Evolutionary conservation across 2,329 filamentous ascomycete species (phyloP).

Genomic region (Allantophomopsis lycopodina): DNA sequence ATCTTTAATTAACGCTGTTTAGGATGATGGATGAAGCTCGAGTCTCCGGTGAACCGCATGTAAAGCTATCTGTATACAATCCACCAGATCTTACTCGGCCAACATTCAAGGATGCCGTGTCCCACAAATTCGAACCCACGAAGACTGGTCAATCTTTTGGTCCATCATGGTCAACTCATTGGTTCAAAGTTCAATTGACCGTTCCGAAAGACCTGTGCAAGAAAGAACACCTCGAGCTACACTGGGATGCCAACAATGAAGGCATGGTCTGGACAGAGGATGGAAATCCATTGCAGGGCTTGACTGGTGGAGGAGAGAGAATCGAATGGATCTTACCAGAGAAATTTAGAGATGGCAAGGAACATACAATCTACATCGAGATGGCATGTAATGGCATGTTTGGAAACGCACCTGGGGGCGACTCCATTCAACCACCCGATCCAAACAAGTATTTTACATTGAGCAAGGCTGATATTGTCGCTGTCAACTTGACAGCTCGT

Average conservation of each 20-base stretch:
- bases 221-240: constrained; percentile 79
- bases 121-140: constrained; percentile 61
- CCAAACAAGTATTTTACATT: constrained; percentile 75
- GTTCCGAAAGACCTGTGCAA: constrained; percentile 60
- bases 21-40: constrained; percentile 61
- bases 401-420: constrained; percentile 74
- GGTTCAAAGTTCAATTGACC: constrained; percentile 77
- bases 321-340: constrained; percentile 84
- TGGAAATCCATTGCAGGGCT: constrained; percentile 78
- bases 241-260: constrained; percentile 93
- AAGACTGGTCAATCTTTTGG: constrained; percentile 71
- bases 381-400: constrained; percentile 99
- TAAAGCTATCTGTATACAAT: constrained; percentile 78
- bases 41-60: constrained; percentile 54
- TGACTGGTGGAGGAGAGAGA: constrained; percentile 82
- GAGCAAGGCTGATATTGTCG: constrained; percentile 69
- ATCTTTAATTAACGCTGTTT: constrained; percentile 4
- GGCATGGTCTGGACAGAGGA: constrained; percentile 88
- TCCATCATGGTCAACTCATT: constrained; percentile 94
- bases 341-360: constrained; percentile 67
- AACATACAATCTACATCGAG: constrained; percentile 87
- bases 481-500: constrained; percentile 74
- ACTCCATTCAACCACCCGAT: constrained; percentile 77
- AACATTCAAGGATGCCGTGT: constrained; percentile 71
- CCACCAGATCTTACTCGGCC: constrained; percentile 70